Evolutionary conservation across 495 filamentous ascomycete genomes (phyloP), one percentile per base, ranked within the genome.

Genomic region (Terfezia boudieri): DNA sequence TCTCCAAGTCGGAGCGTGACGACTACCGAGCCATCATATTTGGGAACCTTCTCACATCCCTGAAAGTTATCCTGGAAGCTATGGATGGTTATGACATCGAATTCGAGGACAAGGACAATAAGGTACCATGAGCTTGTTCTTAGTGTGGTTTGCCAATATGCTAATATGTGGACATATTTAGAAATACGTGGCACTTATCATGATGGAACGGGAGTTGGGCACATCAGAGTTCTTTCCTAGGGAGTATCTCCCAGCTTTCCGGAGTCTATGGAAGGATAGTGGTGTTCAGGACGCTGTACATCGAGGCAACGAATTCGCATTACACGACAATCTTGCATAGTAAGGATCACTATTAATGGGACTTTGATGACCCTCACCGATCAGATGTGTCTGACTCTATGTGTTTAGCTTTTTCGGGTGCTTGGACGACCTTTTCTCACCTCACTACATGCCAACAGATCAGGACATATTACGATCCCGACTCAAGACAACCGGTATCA

Each of bases 1-100:
- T 95, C 67, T 84, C 83, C 48, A 80, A 88, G 60, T 81, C 79
- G 59, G 90, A 98, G 67, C 83, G 89, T 60, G 79, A 88, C 59
- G 86, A 94, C 70, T 93, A 85, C 68, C 84, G 89, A 58, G 82
- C 84, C 43, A 86, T 96, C 63, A 90, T 98, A 57, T 95, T 94
- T 69, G 82, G 80, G 55, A 96, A 95, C 68, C 76, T 94, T 55
- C 74, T 93, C 54, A 80, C 85, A 62, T 86, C 87, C 1, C 84
- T 93, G 72, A 84, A 84, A 63, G 76, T 90, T 55, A 81, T 94
- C 54, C 73, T 92, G 59, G 88, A 95, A 55, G 90, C 89, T 23
- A 98, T 98, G 90, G 78, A 84, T 53, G 80, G 87, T 52, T 77
- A 90, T 54, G 74, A 75, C 36, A 81, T 94, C 59, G 71, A 78